Evolutionary conservation across 768 basidiomycete genomes (phyloP), one percentile per base, ranked within the genome.

Genomic region (Boletus rex-veris): DNA sequence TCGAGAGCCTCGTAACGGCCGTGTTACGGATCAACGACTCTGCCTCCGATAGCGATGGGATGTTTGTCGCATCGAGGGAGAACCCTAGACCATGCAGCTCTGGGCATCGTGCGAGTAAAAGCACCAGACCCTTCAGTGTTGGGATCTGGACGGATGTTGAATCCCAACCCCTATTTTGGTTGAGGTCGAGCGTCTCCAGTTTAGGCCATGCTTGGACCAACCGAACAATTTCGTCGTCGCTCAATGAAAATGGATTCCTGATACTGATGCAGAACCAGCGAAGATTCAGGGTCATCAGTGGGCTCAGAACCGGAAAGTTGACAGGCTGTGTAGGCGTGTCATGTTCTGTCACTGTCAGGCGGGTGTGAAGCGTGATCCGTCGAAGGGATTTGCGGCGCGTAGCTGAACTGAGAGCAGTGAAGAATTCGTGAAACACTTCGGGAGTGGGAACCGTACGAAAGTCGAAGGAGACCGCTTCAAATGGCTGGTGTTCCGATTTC

Each of bases 71-170:
- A 30, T 59, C 50, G 18, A 58, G 5, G 11, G 47, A 30, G 28
- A 56, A n/a, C 11, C 49, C 54, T 4, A 58, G 45, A 1, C 11
- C 0, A 16, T 12, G 31, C 7, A 58, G 37, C 16, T 19, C 30
- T n/a, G 47, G 37, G 18, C 48, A 49, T 33, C 48, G 30, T 31
- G 48, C 38, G 38, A 48, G 50, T 15, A 58, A 26, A 12, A 19
- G 30, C 33, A 57, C n/a, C 18, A 58, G 38, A 12, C 54, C 41
- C 31, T 16, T 48, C n/a, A 52, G 49, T 8, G 48, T 58, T 42
- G 50, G 55, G 4, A 41, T 11, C n/a, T 19, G 45, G n/a, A 37
- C 7, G 7, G 38, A 28, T 6, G 45, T 10, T 11, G 2, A 24
- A 16, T 18, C 5, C 50, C 39, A 59, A 1, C 44, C 44, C 12